Conservation (phyloP, 2,329 filamentous ascomycete genomes). For the Raffaelea ambrosiae region DNA sequence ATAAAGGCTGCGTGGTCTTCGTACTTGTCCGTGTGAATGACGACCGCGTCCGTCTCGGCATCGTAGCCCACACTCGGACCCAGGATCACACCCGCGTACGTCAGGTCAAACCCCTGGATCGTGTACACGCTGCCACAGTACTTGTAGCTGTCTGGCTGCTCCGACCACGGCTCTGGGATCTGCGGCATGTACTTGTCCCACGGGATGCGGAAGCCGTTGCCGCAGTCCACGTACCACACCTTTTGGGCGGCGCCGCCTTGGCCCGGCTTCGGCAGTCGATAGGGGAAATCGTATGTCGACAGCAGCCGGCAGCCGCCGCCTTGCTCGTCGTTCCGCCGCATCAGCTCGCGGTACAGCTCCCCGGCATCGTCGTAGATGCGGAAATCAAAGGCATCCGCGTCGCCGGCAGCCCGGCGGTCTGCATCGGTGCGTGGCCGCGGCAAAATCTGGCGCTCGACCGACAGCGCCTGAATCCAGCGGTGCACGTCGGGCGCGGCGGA, state of each 20-base stretch:
- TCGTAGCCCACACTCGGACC: slow-evolving; percentile 7
- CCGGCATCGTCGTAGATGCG: slow-evolving; percentile 6
- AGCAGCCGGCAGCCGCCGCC: slow-evolving; percentile 5
- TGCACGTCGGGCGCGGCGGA: slow-evolving; percentile 4
- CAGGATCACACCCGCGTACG: slow-evolving; percentile 6
- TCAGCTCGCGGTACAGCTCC: slow-evolving; percentile 4
- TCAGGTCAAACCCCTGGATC: slow-evolving; percentile 8
- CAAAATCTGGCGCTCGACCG: slow-evolving; percentile 5
- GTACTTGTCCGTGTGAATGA: slow-evolving; percentile 1
- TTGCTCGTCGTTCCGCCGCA: slow-evolving; percentile 5
- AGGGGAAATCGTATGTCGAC: slow-evolving; percentile 8
- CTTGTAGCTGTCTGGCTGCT: slow-evolving; percentile 7
- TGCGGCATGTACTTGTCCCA: slow-evolving; percentile 7
- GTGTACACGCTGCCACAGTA: slow-evolving; percentile 9
- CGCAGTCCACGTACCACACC: slow-evolving; percentile 5
- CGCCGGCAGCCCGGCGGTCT: background rate
- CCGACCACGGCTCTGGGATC: slow-evolving; percentile 5
- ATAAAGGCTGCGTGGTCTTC: slow-evolving; percentile 7
- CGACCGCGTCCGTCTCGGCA: background rate
- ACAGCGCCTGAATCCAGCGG: slow-evolving; percentile 6
- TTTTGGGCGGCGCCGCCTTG: slow-evolving; percentile 3
- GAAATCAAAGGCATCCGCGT: slow-evolving; percentile 3
- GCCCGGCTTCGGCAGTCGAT: slow-evolving; percentile 4
- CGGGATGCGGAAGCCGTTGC: slow-evolving; percentile 6
- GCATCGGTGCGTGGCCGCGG: slow-evolving; percentile 2